These are phyloP conservation scores for Apiotrichum siamense DNA, from an alignment of 1,284 basidiomycete genomes.

Conservation along the genomic window DNA sequence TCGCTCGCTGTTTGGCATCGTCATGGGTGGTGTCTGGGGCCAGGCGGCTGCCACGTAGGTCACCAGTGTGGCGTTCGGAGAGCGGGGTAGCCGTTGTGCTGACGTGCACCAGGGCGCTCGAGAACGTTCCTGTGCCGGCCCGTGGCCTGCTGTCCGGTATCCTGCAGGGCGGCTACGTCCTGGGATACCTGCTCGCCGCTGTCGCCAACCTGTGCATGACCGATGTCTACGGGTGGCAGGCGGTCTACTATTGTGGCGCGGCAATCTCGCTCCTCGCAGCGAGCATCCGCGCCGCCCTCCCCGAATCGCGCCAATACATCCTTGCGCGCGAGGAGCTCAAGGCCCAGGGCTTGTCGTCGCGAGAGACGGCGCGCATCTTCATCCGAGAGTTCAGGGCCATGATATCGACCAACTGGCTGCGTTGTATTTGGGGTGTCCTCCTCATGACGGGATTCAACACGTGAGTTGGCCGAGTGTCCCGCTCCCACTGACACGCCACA, in stretches of 20 bases:
- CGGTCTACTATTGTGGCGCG: constrained; percentile 50
- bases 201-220: constrained; percentile 57
- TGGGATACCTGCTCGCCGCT: constrained; percentile 46
- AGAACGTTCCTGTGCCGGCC: constrained; percentile 76
- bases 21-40: constrained; percentile 63
- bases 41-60: constrained; percentile 39
- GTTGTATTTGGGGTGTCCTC: constrained; percentile 67
- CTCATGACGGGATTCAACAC: constrained; percentile 36
- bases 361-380: constrained; percentile 68
- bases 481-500: not conserved
- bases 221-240: constrained; percentile 42
- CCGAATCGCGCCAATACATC: constrained; percentile 70
- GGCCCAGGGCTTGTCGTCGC: constrained; percentile 38
- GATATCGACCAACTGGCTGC: constrained; percentile 68
- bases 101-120: constrained; percentile 62
- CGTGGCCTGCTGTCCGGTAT: constrained; percentile 82
- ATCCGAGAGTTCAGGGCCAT: constrained; percentile 63
- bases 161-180: constrained; percentile 69
- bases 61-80: too few relatives aligned
- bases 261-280: constrained; percentile 68
- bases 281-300: constrained; percentile 63
- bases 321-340: constrained; percentile 31
- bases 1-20: constrained; percentile 68
- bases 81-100: not conserved
- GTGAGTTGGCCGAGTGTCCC: not conserved